phyloP scores from a whole-genome alignment of 129 eudicot genomes.

The Chrysanthemum makinoi region DNA sequence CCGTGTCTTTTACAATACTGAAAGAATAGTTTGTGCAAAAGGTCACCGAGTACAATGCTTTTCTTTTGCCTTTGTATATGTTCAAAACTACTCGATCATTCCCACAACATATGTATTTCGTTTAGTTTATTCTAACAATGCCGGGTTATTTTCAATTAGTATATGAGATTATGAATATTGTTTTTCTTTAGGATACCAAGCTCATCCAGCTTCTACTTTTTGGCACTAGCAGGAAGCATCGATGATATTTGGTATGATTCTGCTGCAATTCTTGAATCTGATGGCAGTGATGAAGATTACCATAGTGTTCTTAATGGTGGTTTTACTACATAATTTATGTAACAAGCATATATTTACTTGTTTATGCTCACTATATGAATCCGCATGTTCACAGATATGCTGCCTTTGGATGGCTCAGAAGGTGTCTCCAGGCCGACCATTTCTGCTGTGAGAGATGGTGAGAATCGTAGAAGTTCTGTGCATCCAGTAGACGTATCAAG shows the following conservation, averaged over 20 bases:
- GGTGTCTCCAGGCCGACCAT: constrained; percentile 30
- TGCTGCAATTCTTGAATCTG: constrained; percentile 59
- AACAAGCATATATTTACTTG: background rate
- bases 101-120: no score
- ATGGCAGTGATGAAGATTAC: constrained; percentile 73
- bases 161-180: background rate
- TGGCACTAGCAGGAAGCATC: constrained; percentile 38
- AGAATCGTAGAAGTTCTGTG: constrained; percentile 39
- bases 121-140: no score
- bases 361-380: background rate
- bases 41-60: no score
- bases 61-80: no score
- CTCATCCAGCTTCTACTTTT: background rate
- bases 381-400: constrained; percentile 33
- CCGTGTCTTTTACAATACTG: no score
- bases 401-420: constrained; percentile 44
- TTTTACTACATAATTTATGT: background rate
- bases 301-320: constrained; percentile 70
- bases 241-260: constrained; percentile 86
- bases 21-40: no score
- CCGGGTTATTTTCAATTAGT: background rate
- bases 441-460: constrained; percentile 35
- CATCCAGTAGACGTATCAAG: constrained; percentile 18
- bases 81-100: no score
- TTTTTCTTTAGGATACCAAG: no score